These are phyloP conservation scores for Venustampulla echinocandica DNA, from an alignment of 495 filamentous ascomycete genomes.

Conservation along the genomic window DNA sequence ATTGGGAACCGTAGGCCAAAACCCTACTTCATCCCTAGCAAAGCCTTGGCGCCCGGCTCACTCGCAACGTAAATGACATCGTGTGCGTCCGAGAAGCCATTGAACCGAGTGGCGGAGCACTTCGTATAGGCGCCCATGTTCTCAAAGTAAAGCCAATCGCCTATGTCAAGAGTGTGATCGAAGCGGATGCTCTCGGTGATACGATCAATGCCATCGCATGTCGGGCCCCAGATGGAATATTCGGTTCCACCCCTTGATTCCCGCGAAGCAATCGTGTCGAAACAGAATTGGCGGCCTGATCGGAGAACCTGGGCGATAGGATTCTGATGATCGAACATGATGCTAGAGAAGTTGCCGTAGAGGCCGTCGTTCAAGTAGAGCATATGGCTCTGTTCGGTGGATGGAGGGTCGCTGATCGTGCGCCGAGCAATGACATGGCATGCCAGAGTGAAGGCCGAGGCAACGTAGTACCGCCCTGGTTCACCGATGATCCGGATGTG, in stretches of 20 bases:
- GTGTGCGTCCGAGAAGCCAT: conserved; percentile 90
- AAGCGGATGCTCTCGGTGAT: conserved; percentile 71
- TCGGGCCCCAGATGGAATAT: conserved; percentile 97
- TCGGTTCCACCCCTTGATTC: conserved; percentile 38
- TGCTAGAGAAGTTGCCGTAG: conserved; percentile 97
- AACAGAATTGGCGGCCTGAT: conserved; percentile 43
- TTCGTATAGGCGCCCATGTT: conserved; percentile 98
- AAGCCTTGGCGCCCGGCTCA: conserved; percentile 74
- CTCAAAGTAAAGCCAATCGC: conserved; percentile 97
- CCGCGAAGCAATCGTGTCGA: conserved; percentile 29
- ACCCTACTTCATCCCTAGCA: conserved; percentile 42
- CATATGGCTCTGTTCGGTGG: conserved; percentile 69
- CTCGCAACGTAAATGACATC: conserved; percentile 90
- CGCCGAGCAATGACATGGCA: conserved; percentile 94
- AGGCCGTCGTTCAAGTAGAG: conserved; percentile 93
- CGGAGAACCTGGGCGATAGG: conserved; percentile 75
- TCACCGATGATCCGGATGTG: conserved; percentile 87
- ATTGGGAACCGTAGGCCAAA: too few relatives aligned
- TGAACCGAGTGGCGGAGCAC: conserved; percentile 95
- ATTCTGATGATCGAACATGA: conserved; percentile 98
- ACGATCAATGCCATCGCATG: conserved; percentile 94
- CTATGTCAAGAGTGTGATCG: conserved; percentile 66
- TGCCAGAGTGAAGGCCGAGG: conserved; percentile 85
- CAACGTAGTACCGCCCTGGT: conserved; percentile 91
- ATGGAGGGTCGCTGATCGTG: conserved; percentile 53